Evolutionary conservation across 106 monocot species (phyloP).

Genomic region (Allium cepa): DNA sequence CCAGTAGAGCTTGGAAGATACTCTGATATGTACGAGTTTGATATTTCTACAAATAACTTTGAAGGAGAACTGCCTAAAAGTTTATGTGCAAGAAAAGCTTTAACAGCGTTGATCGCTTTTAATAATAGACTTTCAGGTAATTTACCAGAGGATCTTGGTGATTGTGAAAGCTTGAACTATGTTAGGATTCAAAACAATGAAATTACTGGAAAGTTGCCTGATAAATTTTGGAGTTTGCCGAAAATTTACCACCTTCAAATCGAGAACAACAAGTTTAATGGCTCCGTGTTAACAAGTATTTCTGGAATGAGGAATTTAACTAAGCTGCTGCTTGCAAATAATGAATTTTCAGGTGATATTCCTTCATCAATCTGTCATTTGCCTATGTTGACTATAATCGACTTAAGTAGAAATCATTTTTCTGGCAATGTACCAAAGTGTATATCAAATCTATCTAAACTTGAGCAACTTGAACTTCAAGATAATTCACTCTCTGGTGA

Average conservation of each 20-base stretch:
- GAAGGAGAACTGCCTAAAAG: constrained; percentile 26
- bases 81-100: constrained; percentile 19
- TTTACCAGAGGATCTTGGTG: constrained; percentile 24
- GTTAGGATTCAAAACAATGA: constrained; percentile 41
- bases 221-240: constrained; percentile 25
- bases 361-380: constrained; percentile 36
- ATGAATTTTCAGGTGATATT: constrained; percentile 37
- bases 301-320: constrained; percentile 26
- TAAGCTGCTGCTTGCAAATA: constrained; percentile 29
- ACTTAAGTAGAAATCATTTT: constrained; percentile 14
- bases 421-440: constrained; percentile 29
- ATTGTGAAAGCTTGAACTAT: constrained; percentile 21
- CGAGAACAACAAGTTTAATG: constrained; percentile 23
- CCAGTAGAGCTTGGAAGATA: constrained; percentile 35
- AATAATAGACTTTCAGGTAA: constrained; percentile 32
- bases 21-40: constrained; percentile 24
- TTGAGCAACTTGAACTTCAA: constrained; percentile 37
- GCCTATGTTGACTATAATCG: constrained; percentile 15
- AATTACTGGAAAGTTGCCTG: constrained; percentile 38
- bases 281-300: constrained; percentile 26
- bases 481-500: constrained; percentile 27
- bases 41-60: constrained; percentile 33
- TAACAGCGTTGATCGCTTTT: constrained; percentile 30
- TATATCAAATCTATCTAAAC: constrained; percentile 14
- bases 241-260: constrained; percentile 25